A percentile compares a stretch with the other conserved stretches of the same genome.
phyloP scores from a whole-genome alignment of 2,329 filamentous ascomycete species.

The Pseudocercospora fijiensis region DNA sequence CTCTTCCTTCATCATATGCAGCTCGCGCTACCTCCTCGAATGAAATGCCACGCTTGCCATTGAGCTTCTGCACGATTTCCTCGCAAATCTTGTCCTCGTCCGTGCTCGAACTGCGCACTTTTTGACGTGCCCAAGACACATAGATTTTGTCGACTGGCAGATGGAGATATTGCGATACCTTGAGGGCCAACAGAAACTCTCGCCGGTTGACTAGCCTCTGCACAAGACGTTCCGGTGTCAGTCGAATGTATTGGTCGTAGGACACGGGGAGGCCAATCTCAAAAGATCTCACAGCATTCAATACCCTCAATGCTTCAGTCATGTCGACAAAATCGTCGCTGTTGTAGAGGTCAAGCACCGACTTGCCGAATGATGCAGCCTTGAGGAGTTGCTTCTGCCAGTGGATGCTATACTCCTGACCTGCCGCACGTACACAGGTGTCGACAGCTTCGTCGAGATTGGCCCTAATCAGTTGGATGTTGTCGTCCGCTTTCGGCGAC shows the following conservation, averaged over 20 bases:
- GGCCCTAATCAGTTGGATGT: conserved; percentile 88
- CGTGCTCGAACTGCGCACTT: conserved; percentile 79
- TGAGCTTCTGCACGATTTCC: conserved; percentile 80
- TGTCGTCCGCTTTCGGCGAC: conserved; percentile 95
- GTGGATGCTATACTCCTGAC: conserved; percentile 82
- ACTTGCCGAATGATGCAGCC: conserved; percentile 95
- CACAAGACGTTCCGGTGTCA: conserved; percentile 87
- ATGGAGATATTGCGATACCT: conserved; percentile 81
- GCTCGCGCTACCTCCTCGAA: conserved; percentile 92
- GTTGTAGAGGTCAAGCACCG: conserved; percentile 93
- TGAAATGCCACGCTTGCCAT: conserved; percentile 86
- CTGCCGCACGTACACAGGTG: conserved; percentile 87
- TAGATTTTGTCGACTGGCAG: conserved; percentile 88
- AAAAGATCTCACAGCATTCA: conserved; percentile 90
- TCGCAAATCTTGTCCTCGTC: conserved; percentile 86
- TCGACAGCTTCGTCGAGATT: conserved; percentile 91
- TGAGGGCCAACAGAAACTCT: conserved; percentile 86
- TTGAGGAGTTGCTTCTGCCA: conserved; percentile 97
- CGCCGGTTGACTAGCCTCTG: conserved; percentile 81
- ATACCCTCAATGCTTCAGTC: conserved; percentile 86
- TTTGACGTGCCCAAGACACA: conserved; percentile 94
- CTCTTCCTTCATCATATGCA: conserved; percentile 89
- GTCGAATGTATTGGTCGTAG: conserved; percentile 87
- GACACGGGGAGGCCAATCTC: conserved; percentile 86
- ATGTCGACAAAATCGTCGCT: conserved; percentile 99